These are phyloP conservation scores for Komagataella kurtzmanii DNA, from an alignment of 805 yeast species.

Conservation along the genomic window DNA sequence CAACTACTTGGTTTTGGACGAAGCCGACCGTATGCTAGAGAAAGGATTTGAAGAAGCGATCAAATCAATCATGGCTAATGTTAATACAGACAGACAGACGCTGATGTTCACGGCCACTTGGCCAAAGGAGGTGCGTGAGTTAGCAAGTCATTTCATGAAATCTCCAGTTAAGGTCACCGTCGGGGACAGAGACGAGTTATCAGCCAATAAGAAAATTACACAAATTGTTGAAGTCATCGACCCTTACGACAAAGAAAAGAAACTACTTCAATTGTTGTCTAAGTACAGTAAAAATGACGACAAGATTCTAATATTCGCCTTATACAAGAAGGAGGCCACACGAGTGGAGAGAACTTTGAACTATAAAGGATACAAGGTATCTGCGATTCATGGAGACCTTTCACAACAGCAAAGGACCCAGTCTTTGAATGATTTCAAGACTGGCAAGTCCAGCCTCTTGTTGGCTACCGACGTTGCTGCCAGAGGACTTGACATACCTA, in stretches of 20 bases:
- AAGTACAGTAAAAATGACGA: constrained; percentile 68
- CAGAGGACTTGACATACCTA: constrained; percentile 94
- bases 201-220: constrained; percentile 88
- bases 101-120: constrained; percentile 99
- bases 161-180: constrained; percentile 81
- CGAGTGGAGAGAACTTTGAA: constrained; percentile 70
- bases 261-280: constrained; percentile 54
- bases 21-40: constrained; percentile 98
- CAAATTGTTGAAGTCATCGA: constrained; percentile 92
- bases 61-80: constrained; percentile 57
- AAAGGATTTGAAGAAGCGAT: constrained; percentile 98
- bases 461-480: constrained; percentile 98
- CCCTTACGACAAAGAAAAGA: constrained; percentile 65
- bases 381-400: constrained; percentile 95
- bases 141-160: constrained; percentile 77
- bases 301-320: constrained; percentile 81
- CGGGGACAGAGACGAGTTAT: constrained; percentile 87
- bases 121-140: constrained; percentile 97
- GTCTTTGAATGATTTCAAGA: constrained; percentile 76
- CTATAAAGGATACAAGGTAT: constrained; percentile 64
- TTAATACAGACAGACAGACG: constrained; percentile 53
- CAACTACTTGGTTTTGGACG: constrained; percentile 80
- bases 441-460: constrained; percentile 60
- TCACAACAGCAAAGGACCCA: constrained; percentile 84
- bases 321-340: constrained; percentile 93